These are phyloP conservation scores for Zasmidium citrigriseum DNA, from an alignment of 2,329 filamentous ascomycete genomes.

Conservation along the genomic window DNA sequence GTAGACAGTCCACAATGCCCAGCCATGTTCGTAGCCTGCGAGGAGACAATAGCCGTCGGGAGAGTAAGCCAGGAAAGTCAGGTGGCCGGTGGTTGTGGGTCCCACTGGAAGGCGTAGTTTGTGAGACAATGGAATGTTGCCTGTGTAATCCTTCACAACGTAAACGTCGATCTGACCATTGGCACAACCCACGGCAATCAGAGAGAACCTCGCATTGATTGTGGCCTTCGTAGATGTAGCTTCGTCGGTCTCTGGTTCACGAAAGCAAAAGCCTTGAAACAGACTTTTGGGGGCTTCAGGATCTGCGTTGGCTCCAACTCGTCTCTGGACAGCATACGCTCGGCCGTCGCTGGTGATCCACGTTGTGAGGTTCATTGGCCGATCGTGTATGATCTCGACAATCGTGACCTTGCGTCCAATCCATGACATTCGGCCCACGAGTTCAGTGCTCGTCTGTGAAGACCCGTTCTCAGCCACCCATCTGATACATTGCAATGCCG, in stretches of 20 bases:
- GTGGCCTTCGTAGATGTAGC: conserved; percentile 71
- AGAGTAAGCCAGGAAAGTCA: conserved; percentile 81
- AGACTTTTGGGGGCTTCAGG: conserved; percentile 60
- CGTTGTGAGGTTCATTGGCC: conserved; percentile 92
- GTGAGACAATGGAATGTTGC: conserved; percentile 88
- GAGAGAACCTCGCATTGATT: conserved; percentile 92
- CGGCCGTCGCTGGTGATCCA: conserved; percentile 89
- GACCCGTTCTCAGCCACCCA: conserved; percentile 85
- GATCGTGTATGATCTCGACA: conserved; percentile 85
- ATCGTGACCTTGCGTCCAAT: conserved; percentile 75
- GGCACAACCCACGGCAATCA: conserved; percentile 81
- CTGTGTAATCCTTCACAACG: conserved; percentile 86
- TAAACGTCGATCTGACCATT: conserved; percentile 87
- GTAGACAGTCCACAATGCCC: conserved; percentile 97
- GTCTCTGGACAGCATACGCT: conserved; percentile 85
- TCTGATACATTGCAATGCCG: conserved; percentile 93
- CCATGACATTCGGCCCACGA: conserved; percentile 85
- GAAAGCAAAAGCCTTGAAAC: conserved; percentile 91
- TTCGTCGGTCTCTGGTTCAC: conserved; percentile 63
- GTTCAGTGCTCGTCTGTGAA: conserved; percentile 85
- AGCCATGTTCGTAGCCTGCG: conserved; percentile 86
- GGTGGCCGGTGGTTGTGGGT: conserved; percentile 63
- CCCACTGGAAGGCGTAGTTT: conserved; percentile 71
- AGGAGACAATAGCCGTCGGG: conserved; percentile 96
- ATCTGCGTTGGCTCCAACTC: conserved; percentile 36